Percentiles rank a stretch among this genome's conserved stretches.
phyloP scores from a whole-genome alignment of 2,329 filamentous ascomycete genomes.

The Clonostachys byssicola region DNA sequence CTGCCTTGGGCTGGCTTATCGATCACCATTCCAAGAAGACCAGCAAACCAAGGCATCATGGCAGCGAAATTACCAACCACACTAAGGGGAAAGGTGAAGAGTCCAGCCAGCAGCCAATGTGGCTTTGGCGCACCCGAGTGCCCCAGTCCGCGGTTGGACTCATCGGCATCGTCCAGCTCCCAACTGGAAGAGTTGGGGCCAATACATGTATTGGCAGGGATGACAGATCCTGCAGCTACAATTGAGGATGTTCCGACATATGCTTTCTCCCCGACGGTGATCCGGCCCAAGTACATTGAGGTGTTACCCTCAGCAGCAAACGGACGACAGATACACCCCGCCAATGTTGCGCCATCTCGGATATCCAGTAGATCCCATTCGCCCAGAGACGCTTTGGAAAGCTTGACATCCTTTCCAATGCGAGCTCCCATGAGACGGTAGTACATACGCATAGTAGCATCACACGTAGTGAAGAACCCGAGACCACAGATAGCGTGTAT shows the following conservation, averaged over 20 bases:
- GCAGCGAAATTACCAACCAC: conserved; percentile 33
- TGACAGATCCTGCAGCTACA: conserved; percentile 41
- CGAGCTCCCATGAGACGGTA: conserved; percentile 47
- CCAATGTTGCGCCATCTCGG: conserved; percentile 40
- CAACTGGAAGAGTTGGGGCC: conserved; percentile 54
- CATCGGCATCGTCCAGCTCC: conserved; percentile 42
- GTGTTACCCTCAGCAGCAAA: conserved; percentile 54
- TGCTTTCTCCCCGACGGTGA: conserved; percentile 41
- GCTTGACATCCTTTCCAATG: conserved; percentile 45
- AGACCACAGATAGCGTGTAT: conserved; percentile 41
- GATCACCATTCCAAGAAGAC: conserved; percentile 38
- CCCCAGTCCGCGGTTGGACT: conserved; percentile 39
- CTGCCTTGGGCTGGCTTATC: conserved; percentile 21
- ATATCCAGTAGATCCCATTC: conserved; percentile 55
- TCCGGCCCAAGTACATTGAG: conserved; percentile 49
- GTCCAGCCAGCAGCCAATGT: conserved; percentile 36
- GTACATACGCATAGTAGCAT: conserved; percentile 35
- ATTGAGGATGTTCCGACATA: conserved; percentile 43
- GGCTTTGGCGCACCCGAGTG: conserved; percentile 28
- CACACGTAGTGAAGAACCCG: conserved; percentile 35
- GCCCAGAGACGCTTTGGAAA: conserved; percentile 38
- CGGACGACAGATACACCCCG: conserved; percentile 42
- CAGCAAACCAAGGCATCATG: conserved; percentile 37
- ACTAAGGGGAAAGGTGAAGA: conserved; percentile 36
- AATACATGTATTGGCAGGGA: conserved; percentile 46